Conservation (phyloP, 495 filamentous ascomycete genomes). For the Bathelium albidoporum region DNA sequence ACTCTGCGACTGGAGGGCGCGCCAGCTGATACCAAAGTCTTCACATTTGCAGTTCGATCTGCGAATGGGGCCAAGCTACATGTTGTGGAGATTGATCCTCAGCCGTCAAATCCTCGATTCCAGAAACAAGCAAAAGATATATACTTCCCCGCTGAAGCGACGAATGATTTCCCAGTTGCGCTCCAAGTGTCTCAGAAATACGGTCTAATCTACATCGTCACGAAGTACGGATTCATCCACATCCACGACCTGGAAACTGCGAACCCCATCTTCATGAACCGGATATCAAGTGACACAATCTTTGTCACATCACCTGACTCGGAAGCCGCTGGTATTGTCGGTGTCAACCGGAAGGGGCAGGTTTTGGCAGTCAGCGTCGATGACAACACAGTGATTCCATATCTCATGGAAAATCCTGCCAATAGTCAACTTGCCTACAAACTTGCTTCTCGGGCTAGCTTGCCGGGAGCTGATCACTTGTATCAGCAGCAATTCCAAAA, state of each 20-base stretch:
- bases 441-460: slow-evolving; percentile 84
- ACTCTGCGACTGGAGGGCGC: slow-evolving; percentile 81
- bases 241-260: slow-evolving; percentile 95
- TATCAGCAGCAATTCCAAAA: slow-evolving; percentile 89
- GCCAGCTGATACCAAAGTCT: slow-evolving; percentile 82
- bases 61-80: slow-evolving; percentile 88
- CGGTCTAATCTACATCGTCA: slow-evolving; percentile 91
- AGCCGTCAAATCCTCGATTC: slow-evolving; percentile 75
- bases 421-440: slow-evolving; percentile 86
- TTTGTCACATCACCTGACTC: slow-evolving; percentile 83
- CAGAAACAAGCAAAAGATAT: slow-evolving; percentile 93
- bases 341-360: slow-evolving; percentile 94
- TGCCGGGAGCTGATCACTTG: slow-evolving; percentile 90
- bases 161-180: slow-evolving; percentile 94
- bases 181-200: slow-evolving; percentile 96
- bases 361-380: slow-evolving; percentile 88
- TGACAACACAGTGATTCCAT: slow-evolving; percentile 81
- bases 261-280: slow-evolving; percentile 99
- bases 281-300: slow-evolving; percentile 97
- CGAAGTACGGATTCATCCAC: slow-evolving; percentile 98
- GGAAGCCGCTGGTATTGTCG: slow-evolving; percentile 80
- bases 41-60: slow-evolving; percentile 89
- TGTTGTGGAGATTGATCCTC: slow-evolving; percentile 94
- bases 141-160: slow-evolving; percentile 90
- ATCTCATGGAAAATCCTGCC: slow-evolving; percentile 89